phyloP scores from a whole-genome alignment of 768 basidiomycete genomes.

The Leccinum longicurvipes region DNA sequence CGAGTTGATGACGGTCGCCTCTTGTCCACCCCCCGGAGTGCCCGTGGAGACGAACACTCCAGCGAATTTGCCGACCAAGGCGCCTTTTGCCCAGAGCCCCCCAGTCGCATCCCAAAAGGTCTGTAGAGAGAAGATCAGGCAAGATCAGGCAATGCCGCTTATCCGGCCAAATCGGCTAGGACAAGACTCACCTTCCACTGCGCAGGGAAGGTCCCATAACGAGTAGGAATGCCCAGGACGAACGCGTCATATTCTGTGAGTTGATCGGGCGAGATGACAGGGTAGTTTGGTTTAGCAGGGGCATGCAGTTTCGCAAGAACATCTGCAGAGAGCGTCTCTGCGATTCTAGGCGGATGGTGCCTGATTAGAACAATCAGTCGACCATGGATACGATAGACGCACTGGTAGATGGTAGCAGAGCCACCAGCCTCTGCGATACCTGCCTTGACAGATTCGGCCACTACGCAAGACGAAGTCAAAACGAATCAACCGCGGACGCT shows the following conservation, averaged over 20 bases:
- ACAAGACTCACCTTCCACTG: conserved; percentile 56
- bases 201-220: conserved; percentile 45
- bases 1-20: conserved; percentile 47
- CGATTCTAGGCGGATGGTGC: conserved; percentile 45
- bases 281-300: conserved; percentile 63
- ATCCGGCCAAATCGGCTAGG: neutral
- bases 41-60: conserved; percentile 74
- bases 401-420: conserved; percentile 53
- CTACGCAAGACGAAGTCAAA: conserved; percentile 34
- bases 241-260: conserved; percentile 34
- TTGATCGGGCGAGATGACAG: conserved; percentile 10
- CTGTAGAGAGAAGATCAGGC: conserved; percentile 28
- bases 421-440: conserved; percentile 52
- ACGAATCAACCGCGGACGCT: neutral
- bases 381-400: conserved; percentile 20
- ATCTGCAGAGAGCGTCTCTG: conserved; percentile 74
- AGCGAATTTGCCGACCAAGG: conserved; percentile 69
- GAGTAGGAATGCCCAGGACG: conserved; percentile 42
- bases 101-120: conserved; percentile 78
- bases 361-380: neutral
- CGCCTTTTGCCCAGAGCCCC: conserved; percentile 55
- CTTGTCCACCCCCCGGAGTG: conserved; percentile 74
- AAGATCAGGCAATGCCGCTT: conserved; percentile 3
- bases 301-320: conserved; percentile 67
- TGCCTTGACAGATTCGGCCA: conserved; percentile 53